Evolutionary conservation across 208 protist species (phyloP), one percentile per base, ranked within the genome.

Genomic region (Leishmania gerbilli): DNA sequence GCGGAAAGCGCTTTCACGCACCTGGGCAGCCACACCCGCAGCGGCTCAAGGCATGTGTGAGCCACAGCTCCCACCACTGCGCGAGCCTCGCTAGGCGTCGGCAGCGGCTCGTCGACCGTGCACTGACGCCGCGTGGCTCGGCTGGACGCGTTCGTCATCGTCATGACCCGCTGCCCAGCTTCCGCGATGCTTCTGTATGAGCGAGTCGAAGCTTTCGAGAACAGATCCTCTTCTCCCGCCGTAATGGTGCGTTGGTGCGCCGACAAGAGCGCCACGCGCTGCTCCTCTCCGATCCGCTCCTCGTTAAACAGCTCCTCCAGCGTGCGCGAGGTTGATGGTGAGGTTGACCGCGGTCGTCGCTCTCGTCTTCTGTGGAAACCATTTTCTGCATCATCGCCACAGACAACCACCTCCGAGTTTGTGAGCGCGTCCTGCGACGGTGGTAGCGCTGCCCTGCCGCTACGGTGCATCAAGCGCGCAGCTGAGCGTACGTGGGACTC

Each of bases 1-100:
- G 51, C 49, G 47, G 74, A 64, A 21, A 68, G 53, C 64, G 24
- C 34, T 24, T 83, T 74, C 1, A 79, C 51, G 6, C 74, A 53
- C 15, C 79, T 64, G 4, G 79, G 79, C 11, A 83, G 42, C 79
- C 72, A 78, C 79, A 83, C 74, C 49, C 67, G 74, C 13, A 83
- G 62, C 40, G 58, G 24, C 55, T 0, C 7, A 2, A 15, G 47
- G 42, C 3, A 24, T 37, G 68, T 51, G 21, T n/a, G 21, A 34
- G 42, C 24, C 68, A 53, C 34, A 53, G 42, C 6, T 15, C 9
- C 19, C 24, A 37, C 42, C 19, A 51, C 68, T 3, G 13, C 27
- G 3, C 27, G 13, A 31, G 40, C 42, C 17, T 42, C 42, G 1
- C 27, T 8, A 31, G 68, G 5, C 68, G 68, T 51, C 42, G 37